A percentile compares a stretch with the other conserved stretches of the same genome.
phyloP scores from a whole-genome alignment of 441 rosid genomes.

The Brassica hybrid region DNA sequence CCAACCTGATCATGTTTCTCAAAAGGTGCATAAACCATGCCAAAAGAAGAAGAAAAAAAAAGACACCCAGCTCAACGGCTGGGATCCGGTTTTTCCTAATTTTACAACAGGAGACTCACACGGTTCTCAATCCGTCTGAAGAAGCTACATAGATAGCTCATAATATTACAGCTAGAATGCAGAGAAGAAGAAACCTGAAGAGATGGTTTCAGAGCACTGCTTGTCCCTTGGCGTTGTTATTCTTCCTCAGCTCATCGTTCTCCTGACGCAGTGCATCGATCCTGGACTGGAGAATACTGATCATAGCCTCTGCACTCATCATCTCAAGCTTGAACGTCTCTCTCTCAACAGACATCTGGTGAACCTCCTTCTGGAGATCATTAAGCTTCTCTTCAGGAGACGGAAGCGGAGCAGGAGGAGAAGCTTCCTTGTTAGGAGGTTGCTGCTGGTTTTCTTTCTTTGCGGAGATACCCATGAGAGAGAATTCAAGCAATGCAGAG shows the following conservation, averaged over 20 bases:
- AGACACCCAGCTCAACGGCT: constrained; percentile 7
- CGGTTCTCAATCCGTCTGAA: constrained; percentile 28
- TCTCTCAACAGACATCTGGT: constrained; percentile 69
- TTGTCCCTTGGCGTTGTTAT: constrained; percentile 23
- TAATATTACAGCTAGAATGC: constrained; percentile 28
- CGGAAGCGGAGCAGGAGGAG: constrained; percentile 42
- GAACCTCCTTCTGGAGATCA: constrained; percentile 71
- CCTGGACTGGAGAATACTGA: constrained; percentile 76
- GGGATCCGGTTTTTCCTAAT: constrained; percentile 28
- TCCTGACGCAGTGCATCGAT: constrained; percentile 66
- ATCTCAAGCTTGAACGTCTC: constrained; percentile 80
- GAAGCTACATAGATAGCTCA: constrained; percentile 28
- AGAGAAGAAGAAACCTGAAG: constrained; percentile 21
- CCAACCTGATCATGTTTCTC: constrained; percentile 24
- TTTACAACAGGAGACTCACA: constrained; percentile 35
- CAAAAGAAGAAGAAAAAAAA: background rate
- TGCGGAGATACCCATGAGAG: constrained; percentile 61
- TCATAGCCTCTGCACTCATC: constrained; percentile 85
- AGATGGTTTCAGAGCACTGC: constrained; percentile 24
- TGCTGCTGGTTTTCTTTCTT: constrained; percentile 34
- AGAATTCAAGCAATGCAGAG: constrained; percentile 79
- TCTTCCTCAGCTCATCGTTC: constrained; percentile 74
- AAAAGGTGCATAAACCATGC: constrained; percentile 29
- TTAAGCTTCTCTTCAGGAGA: constrained; percentile 49
- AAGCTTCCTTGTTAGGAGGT: constrained; percentile 58